Evolutionary conservation across 495 filamentous ascomycete genomes (phyloP), one percentile per base, ranked within the genome.

Genomic region (Aspergillus campestris): DNA sequence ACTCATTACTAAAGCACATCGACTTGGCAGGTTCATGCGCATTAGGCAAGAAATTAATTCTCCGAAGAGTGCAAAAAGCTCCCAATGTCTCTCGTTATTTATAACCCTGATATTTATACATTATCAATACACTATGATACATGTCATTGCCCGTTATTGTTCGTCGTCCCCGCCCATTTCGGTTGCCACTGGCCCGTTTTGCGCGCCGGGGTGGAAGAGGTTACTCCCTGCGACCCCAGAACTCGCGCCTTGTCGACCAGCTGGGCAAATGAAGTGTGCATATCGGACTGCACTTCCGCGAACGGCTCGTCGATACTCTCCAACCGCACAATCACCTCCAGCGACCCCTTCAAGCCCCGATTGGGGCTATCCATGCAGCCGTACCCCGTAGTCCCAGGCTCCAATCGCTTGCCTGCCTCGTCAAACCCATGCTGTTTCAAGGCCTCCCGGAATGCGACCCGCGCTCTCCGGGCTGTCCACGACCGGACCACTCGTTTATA

Each of bases 361-460:
- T 33, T 31, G 3, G 15, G 18, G 7, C 8, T 35, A 18, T 7
- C n/a, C 13, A 9, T 10, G 12, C 13, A 6, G 13, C 33, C 31
- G 15, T 34, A 10, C 8, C 7, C 27, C 31, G 33, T n/a, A n/a
- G 31, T 7, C 4, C 40, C 33, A 3, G 34, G 30, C 18, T 11
- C 8, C 9, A 69, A 43, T 3, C 49, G 51, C 28, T 51, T 69
- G 13, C 84, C 84, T 15, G 72, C 49, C n/a, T 51, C 40, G 54
- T 79, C 74, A 50, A 73, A 81, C 1, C 82, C 82, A 39, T 61
- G 68, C 30, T 59, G 69, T 46, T 60, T 69, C 50, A 89, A 62
- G 12, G 73, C 75, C 38, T 77, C 65, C 40, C 48, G 50, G 32
- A 90, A 67, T 0, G 82, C 82, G 13, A 62, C 53, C 30, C 67